phyloP scores from a whole-genome alignment of 1,284 basidiomycete species.

The Moniliella sp. region DNA sequence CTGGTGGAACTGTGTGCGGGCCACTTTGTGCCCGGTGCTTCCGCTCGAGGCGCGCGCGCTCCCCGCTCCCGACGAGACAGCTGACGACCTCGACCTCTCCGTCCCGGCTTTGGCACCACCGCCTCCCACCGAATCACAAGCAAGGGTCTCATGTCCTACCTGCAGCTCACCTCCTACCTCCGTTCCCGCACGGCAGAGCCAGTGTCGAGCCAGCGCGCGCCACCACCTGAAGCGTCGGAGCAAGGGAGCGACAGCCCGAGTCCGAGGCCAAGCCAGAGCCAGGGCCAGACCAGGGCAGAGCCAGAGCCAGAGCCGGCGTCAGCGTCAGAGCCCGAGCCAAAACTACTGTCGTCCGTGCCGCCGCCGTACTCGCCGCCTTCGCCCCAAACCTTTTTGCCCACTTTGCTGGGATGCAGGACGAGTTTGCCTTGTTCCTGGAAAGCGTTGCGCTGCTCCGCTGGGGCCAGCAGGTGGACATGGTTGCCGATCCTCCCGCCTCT shows the following conservation, averaged over 20 bases:
- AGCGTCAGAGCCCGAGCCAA: neutral
- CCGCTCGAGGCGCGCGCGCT: neutral
- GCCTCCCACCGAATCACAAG: neutral
- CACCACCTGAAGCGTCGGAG: too few relatives aligned
- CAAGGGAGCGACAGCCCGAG: too few relatives aligned
- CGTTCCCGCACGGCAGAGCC: too few relatives aligned
- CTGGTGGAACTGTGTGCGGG: constrained; percentile 77
- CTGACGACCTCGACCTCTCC: too few relatives aligned
- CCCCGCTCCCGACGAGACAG: constrained; percentile 2
- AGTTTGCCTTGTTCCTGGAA: constrained; percentile 73
- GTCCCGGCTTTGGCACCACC: too few relatives aligned
- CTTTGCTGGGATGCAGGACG: constrained; percentile 66
- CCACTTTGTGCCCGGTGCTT: constrained; percentile 14
- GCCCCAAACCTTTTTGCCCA: constrained; percentile 74
- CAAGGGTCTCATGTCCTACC: constrained; percentile 6
- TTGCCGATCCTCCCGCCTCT: neutral
- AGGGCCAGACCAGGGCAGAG: too few relatives aligned
- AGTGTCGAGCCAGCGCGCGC: too few relatives aligned
- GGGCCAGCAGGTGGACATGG: constrained; percentile 49
- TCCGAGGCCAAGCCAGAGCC: too few relatives aligned
- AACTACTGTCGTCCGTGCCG: neutral
- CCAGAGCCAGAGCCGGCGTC: neutral
- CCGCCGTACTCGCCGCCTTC: constrained; percentile 46
- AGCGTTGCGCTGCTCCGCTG: constrained; percentile 59
- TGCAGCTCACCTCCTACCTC: constrained; percentile 9